Conservation (phyloP, 345 rosid species). For the Dimocarpus longan region DNA sequence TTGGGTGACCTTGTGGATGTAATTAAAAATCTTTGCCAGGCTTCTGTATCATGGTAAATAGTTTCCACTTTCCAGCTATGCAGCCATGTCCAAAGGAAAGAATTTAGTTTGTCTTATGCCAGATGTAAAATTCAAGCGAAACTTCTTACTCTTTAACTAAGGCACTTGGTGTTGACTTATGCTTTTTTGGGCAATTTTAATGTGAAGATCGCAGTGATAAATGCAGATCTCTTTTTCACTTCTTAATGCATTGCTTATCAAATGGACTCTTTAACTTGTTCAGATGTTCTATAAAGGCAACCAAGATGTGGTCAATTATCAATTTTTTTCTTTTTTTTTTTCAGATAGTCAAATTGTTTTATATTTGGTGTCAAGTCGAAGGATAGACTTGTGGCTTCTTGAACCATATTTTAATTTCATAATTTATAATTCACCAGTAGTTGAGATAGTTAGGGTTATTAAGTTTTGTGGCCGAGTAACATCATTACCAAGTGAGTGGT, state of each 20-base stretch:
- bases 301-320: neutral
- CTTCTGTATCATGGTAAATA: neutral
- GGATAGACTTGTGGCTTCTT: neutral
- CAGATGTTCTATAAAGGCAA: neutral
- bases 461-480: conserved; percentile 7
- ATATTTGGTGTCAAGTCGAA: neutral
- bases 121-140: neutral
- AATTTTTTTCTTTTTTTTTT: neutral
- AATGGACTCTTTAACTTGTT: neutral
- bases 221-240: neutral
- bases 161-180: neutral
- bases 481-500: neutral
- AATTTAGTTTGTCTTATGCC: neutral
- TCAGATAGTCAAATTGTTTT: neutral
- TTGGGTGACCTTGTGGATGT: neutral
- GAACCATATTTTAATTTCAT: neutral
- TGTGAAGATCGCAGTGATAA: neutral
- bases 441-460: neutral
- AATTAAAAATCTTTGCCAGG: neutral
- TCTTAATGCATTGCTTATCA: conserved; percentile 2
- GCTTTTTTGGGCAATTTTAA: neutral
- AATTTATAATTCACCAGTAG: neutral
- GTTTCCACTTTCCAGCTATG: neutral
- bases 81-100: neutral
- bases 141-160: neutral